A percentile compares a stretch with the other conserved stretches of the same genome.
phyloP scores from a whole-genome alignment of 2,329 filamentous ascomycete species.

The Thielaviopsis ethacetica region DNA sequence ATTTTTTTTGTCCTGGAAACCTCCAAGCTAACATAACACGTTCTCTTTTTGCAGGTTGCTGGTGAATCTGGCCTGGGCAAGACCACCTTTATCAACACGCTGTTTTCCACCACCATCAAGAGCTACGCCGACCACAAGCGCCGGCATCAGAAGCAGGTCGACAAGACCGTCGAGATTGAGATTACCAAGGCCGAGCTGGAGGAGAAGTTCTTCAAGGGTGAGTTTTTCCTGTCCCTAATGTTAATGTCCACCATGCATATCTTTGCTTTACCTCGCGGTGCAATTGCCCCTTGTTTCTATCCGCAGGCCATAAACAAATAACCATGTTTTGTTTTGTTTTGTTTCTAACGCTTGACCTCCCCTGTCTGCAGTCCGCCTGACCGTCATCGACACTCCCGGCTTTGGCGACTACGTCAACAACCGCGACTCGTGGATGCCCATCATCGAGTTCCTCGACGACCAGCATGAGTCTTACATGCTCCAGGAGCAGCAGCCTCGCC shows the following conservation, averaged over 20 bases:
- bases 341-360: slow-evolving; percentile 12
- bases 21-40: slow-evolving; percentile 3
- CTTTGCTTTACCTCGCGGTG: not conserved
- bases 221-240: slow-evolving; percentile 7
- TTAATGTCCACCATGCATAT: not conserved
- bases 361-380: slow-evolving; percentile 61
- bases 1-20: not conserved
- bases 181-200: slow-evolving; percentile 99
- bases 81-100: slow-evolving; percentile 99
- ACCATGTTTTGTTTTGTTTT: not conserved
- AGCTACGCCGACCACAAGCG: slow-evolving; percentile 99
- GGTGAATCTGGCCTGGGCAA: slow-evolving; percentile 97
- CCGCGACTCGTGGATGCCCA: slow-evolving; percentile 98
- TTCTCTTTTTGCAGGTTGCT: slow-evolving; percentile 50
- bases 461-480: slow-evolving; percentile 99
- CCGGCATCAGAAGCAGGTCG: slow-evolving; percentile 96
- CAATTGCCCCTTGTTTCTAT: slow-evolving; percentile 12
- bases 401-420: slow-evolving; percentile 99
- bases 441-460: slow-evolving; percentile 99
- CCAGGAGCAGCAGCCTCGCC: slow-evolving; percentile 97
- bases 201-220: slow-evolving; percentile 99
- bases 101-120: slow-evolving; percentile 99
- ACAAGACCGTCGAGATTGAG: slow-evolving; percentile 99
- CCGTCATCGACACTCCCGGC: slow-evolving; percentile 95
- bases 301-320: not conserved